phyloP scores from a whole-genome alignment of 2,329 filamentous ascomycete genomes.

The Xylariaceae sp. region DNA sequence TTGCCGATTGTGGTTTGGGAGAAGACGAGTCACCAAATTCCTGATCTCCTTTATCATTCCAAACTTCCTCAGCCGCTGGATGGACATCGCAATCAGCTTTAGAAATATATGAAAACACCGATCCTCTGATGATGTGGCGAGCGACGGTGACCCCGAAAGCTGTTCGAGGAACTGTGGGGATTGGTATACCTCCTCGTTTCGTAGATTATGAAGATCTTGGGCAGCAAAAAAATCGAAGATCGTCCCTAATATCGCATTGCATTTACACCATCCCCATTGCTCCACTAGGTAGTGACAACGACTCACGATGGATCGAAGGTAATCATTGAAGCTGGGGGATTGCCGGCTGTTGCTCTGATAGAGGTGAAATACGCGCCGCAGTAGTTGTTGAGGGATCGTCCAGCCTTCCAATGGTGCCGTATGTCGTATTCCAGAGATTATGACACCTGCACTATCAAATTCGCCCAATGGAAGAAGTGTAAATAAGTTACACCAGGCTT shows the following conservation, averaged over 20 bases:
- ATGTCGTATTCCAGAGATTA: conserved; percentile 50
- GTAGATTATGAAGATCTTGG: conserved; percentile 65
- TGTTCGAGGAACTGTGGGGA: conserved; percentile 68
- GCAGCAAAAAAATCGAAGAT: conserved; percentile 74
- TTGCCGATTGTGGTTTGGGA: conserved; percentile 71
- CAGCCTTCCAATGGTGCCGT: conserved; percentile 61
- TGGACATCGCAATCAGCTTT: conserved; percentile 66
- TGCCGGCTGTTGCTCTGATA: conserved; percentile 64
- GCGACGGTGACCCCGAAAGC: conserved; percentile 53
- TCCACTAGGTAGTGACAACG: conserved; percentile 69
- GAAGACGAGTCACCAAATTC: conserved; percentile 66
- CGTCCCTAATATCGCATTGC: conserved; percentile 62
- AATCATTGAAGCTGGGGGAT: conserved; percentile 68
- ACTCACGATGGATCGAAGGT: conserved; percentile 64
- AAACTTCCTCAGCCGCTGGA: conserved; percentile 57
- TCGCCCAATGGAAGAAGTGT: conserved; percentile 66
- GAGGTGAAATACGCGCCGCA: conserved; percentile 63
- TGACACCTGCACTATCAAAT: conserved; percentile 61
- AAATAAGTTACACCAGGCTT: conserved; percentile 65
- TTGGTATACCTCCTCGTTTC: conserved; percentile 68
- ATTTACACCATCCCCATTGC: conserved; percentile 70
- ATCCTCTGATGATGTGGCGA: conserved; percentile 62
- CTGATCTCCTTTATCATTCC: conserved; percentile 62
- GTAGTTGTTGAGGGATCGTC: conserved; percentile 62
- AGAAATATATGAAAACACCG: conserved; percentile 72